A percentile compares a stretch with the other conserved stretches of the same genome.
These are phyloP conservation scores for Penicillium waksmanii DNA, from an alignment of 495 filamentous ascomycete species.

Conservation along the genomic window DNA sequence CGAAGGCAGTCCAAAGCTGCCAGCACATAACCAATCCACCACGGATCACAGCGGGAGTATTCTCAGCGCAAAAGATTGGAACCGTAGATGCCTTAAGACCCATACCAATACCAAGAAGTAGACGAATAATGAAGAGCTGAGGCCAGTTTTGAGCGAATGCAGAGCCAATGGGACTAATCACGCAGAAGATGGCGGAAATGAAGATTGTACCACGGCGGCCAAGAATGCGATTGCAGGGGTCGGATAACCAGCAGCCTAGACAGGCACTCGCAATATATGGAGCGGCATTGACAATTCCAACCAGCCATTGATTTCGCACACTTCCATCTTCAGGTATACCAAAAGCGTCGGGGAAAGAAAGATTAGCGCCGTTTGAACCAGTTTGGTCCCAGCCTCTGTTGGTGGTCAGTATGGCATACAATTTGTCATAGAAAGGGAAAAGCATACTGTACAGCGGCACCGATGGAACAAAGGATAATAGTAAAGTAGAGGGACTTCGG, in stretches of 20 bases:
- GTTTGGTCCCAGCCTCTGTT: slow-evolving; percentile 69
- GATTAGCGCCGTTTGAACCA: slow-evolving; percentile 73
- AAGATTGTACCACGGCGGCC: slow-evolving; percentile 66
- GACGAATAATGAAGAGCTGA: slow-evolving; percentile 59
- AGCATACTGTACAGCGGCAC: slow-evolving; percentile 66
- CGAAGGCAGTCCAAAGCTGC: slow-evolving; percentile 60
- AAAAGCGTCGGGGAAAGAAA: slow-evolving; percentile 63
- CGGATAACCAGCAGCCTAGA: slow-evolving; percentile 64
- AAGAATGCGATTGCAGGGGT: slow-evolving; percentile 57
- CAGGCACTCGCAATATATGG: slow-evolving; percentile 44
- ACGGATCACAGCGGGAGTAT: slow-evolving; percentile 61
- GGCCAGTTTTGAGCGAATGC: slow-evolving; percentile 60
- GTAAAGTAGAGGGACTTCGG: slow-evolving; percentile 68
- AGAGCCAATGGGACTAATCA: slow-evolving; percentile 60
- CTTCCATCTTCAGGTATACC: slow-evolving; percentile 49
- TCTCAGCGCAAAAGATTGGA: slow-evolving; percentile 67
- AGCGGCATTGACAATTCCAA: slow-evolving; percentile 64
- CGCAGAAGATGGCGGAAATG: slow-evolving; percentile 61
- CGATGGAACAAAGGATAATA: slow-evolving; percentile 70
- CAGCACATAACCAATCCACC: slow-evolving; percentile 68
- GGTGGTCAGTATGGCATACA: slow-evolving; percentile 7
- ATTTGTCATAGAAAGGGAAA: not conserved
- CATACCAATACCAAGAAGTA: slow-evolving; percentile 70
- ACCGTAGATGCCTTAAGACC: slow-evolving; percentile 63
- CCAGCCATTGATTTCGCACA: slow-evolving; percentile 57